phyloP scores from a whole-genome alignment of 1,139 yeast species.

The Debaryomyces subglobosus region DNA sequence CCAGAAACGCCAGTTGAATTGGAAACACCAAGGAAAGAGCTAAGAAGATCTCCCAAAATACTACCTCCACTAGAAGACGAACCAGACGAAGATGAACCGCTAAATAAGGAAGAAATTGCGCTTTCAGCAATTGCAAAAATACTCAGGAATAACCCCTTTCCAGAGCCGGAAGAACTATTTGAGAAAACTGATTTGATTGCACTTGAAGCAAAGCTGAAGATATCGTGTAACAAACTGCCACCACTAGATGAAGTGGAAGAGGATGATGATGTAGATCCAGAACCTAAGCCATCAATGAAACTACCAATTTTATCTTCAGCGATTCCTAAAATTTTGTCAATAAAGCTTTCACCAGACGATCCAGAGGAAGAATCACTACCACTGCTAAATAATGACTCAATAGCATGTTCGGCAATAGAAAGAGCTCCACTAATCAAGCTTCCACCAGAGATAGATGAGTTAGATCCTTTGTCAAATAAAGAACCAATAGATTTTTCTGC shows the following conservation, averaged over 20 bases:
- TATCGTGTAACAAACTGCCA: constrained; percentile 18
- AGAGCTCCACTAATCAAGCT: constrained; percentile 8
- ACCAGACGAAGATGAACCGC: constrained; percentile 3
- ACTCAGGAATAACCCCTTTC: constrained; percentile 14
- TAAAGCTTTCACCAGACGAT: constrained; percentile 7
- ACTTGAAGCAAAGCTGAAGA: constrained; percentile 20
- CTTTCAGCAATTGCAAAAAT: constrained; percentile 11
- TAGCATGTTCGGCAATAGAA: constrained; percentile 7
- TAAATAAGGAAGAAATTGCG: constrained; percentile 12
- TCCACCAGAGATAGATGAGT: constrained; percentile 10
- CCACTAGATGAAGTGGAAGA: constrained; percentile 16
- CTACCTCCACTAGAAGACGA: constrained; percentile 17
- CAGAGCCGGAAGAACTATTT: constrained; percentile 12
- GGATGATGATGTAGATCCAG: constrained; percentile 12
- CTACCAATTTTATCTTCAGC: constrained; percentile 8
- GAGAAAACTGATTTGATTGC: constrained; percentile 19
- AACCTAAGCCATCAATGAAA: constrained; percentile 17
- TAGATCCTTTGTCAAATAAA: constrained; percentile 1
- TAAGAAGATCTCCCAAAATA: constrained; percentile 25
- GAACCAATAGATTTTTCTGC: constrained; percentile 11
- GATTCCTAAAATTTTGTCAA: constrained; percentile 9
- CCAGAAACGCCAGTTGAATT: constrained; percentile 16
- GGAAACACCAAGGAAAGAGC: constrained; percentile 20
- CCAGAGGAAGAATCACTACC: not conserved
- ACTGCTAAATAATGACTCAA: constrained; percentile 3